Evolutionary conservation across 768 basidiomycete genomes (phyloP), one percentile per base, ranked within the genome.

Genomic region (Pholiota molesta): DNA sequence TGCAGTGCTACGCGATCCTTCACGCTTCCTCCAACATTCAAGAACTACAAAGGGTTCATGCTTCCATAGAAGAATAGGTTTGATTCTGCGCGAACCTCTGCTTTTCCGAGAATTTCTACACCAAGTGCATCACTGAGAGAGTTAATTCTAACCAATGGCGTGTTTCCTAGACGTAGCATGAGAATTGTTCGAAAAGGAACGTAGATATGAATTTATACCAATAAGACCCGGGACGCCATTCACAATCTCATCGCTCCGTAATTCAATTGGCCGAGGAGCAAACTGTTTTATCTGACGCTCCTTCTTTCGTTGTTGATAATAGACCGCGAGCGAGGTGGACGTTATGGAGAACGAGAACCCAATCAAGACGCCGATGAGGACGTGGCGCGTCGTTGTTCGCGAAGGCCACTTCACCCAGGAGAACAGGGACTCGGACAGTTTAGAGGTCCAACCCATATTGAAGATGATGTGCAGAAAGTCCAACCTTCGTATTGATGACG

Each of bases 1-100:
- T 88, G 85, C 62, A 98, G 73, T 0, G 96, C 97, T n/a, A 99
- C 97, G 31, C 97, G 86, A 74, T 99, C 97, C 74, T 99, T 99
- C 54, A 98, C 92, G 57, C 96, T 98, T 42, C 97, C 97, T 26
- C 97, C 97, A 0, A 97, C 97, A 74, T 99, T 99, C 62, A 99
- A 72, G 71, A 90, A 99, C 94, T 99, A 39, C 45, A 95, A 52
- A 5, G 21, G 2, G 21, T 29, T 57, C 16, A 21, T 10, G 1
- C 21, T 17, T 6, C 7, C 45, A 6, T 8, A 37, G 31, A 23
- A n/a, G 29, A 5, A 23, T 5, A 21, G 23, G 14, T 44, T 52
- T 33, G 31, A 14, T 8, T 26, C 1, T 37, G 42, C 23, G 51
- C 78, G 52, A 60, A 93, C 95, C 82, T 98, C 96, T 11, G 94